Base-by-base conservation (phyloP, 2,329 filamentous ascomycete genomes). In the Fusarium sp. region DNA sequence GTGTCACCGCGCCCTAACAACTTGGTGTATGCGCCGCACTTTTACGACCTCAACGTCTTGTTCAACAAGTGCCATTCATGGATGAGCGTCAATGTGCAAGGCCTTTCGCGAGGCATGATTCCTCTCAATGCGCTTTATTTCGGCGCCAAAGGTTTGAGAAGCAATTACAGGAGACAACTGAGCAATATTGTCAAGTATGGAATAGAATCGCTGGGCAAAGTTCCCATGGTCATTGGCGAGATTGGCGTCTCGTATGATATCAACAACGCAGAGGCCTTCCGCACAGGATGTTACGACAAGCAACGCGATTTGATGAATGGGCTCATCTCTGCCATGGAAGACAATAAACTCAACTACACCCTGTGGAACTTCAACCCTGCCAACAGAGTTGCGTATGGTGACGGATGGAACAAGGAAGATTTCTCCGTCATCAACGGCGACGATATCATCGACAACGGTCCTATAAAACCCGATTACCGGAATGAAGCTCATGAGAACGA, bases 391-490 rank as follows among this genome's bases (percentile, higher is more conserved):
- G 78, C 80, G 65, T 80, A 80, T 11, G 81, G 81, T 1, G 81
- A 83, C 13, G 79, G 80, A 2, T 83, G 81, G 81, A 83, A 83
- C 59, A 81, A 79, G 57, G 81, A 83, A 58, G 81, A 83, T 47
- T 83, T 83, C 52, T 83, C 81, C 0, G 70, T 83, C 25, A 73
- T 82, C 22, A 82, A 81, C 10, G 76, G 79, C 22, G 76, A 82
- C 56, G 74, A 74, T 1, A 66, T 72, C 12, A 72, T 75, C 2
- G 77, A 76, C 10, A 68, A 77, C 12, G 65, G 67, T 3, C 73
- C 76, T 2, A 70, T 75, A 1, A 72, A 65, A 5, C 65, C 62
- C 6, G 78, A 82, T 51, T 79, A 80, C 55, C 72, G 78, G n/a
- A 80, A 82, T 32, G 32, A 71, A 8, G 45, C 44, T 0, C 76